Conservation (phyloP, 306 rosid species). For the Gastrolobium bilobum region DNA sequence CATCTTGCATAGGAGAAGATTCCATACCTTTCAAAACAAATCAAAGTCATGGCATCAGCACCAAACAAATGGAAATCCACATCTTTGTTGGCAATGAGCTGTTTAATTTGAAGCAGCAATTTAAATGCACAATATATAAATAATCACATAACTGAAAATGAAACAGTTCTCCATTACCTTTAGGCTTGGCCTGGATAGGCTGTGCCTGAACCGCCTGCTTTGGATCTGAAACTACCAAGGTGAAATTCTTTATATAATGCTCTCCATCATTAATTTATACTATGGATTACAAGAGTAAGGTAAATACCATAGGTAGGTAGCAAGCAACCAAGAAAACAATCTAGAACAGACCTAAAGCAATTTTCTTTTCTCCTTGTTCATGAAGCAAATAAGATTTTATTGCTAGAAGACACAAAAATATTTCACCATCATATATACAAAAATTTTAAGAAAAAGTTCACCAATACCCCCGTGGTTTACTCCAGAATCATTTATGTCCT, state of each 20-base stretch:
- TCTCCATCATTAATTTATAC: constrained; percentile 29
- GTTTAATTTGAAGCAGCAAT: constrained; percentile 29
- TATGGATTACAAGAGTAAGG: constrained; percentile 14
- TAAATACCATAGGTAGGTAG: neutral
- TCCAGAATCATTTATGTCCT: no score
- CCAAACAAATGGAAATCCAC: constrained; percentile 24
- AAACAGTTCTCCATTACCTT: constrained; percentile 57
- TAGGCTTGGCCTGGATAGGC: constrained; percentile 50
- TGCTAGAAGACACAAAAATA: neutral
- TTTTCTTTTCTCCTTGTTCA: neutral
- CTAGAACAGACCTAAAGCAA: neutral
- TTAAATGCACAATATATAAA: constrained; percentile 18
- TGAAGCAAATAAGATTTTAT: constrained; percentile 15
- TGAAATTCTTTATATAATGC: constrained; percentile 31
- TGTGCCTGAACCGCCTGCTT: constrained; percentile 54
- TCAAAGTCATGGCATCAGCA: constrained; percentile 49
- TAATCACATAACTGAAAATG: constrained; percentile 14
- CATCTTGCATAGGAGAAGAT: constrained; percentile 44
- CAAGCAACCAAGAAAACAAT: constrained; percentile 35
- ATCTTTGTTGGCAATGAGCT: constrained; percentile 17
- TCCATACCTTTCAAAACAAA: constrained; percentile 67
- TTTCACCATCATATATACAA: neutral
- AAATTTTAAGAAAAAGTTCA: no score
- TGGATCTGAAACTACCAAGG: constrained; percentile 61
- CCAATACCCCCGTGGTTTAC: no score